These are phyloP conservation scores for Auxenochlorella protothecoides DNA, from an alignment of 139 green algal species.

Conservation along the genomic window DNA sequence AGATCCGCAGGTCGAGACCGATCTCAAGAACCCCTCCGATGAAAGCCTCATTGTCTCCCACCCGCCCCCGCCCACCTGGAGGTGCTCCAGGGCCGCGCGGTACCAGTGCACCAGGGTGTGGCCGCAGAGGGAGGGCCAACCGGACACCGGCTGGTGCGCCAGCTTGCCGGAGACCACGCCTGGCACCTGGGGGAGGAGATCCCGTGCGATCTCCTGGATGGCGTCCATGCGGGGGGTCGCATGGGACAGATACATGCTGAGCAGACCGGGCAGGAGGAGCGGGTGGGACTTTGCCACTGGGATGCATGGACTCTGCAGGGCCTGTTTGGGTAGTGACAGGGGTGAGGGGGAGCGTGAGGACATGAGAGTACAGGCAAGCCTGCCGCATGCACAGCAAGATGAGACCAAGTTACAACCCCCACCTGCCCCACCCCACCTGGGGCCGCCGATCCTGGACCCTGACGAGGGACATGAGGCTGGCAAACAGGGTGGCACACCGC, in stretches of 20 bases:
- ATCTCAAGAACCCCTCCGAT: no score
- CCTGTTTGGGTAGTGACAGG: no score
- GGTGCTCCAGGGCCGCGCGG: conserved; percentile 6
- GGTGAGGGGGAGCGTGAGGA: no score
- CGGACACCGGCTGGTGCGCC: not conserved
- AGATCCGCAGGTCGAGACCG: no score
- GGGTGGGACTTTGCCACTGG: no score
- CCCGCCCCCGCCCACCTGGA: conserved; percentile 5
- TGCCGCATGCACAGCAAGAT: no score
- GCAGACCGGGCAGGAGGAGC: conserved; percentile 4
- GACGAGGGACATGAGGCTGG: not conserved
- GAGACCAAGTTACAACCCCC: no score
- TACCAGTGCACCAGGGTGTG: conserved; percentile 16
- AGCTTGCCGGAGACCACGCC: conserved; percentile 3
- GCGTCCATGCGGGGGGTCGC: not conserved
- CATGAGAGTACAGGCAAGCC: no score
- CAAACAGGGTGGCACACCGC: not conserved
- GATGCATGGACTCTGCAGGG: no score
- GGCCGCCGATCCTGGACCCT: not conserved
- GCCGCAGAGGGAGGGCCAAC: conserved; percentile 15
- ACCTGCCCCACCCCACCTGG: not conserved
- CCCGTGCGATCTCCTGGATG: not conserved
- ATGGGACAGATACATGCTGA: conserved; percentile 13
- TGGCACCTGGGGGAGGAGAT: not conserved
- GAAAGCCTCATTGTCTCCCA: no score